Evolutionary conservation across 768 basidiomycete species (phyloP).

Genomic region (Auriscalpium vulgare): DNA sequence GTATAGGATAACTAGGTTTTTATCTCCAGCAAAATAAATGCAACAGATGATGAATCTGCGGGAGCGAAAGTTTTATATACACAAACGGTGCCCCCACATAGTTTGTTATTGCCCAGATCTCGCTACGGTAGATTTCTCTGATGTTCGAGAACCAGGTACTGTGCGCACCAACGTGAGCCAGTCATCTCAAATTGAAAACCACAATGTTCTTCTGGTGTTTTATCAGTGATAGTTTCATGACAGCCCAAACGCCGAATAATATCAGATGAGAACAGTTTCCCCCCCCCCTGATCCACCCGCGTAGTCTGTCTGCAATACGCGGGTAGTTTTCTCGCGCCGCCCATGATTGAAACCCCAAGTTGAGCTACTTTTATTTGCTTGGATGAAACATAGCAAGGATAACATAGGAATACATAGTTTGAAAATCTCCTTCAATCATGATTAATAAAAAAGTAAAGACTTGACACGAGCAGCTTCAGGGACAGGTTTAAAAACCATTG

Average conservation of each 20-base stretch:
- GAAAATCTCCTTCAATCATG: constrained; percentile 35
- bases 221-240: neutral
- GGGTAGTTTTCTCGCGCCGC: constrained; percentile 2
- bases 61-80: constrained; percentile 19
- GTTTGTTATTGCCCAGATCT: no score
- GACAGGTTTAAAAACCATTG: neutral
- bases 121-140: constrained; percentile 1
- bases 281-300: neutral
- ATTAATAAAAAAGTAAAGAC: constrained; percentile 29
- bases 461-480: constrained; percentile 22
- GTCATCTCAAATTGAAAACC: constrained; percentile 4
- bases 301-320: constrained; percentile 4
- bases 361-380: constrained; percentile 28
- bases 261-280: neutral
- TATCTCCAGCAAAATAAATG: constrained; percentile 11
- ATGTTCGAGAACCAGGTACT: constrained; percentile 11
- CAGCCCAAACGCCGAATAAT: neutral
- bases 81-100: constrained; percentile 14
- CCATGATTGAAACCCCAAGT: constrained; percentile 17
- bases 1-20: neutral
- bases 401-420: constrained; percentile 29
- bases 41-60: constrained; percentile 11
- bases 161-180: constrained; percentile 6
- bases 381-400: constrained; percentile 31
- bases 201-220: constrained; percentile 6